These are phyloP conservation scores for Pleurostoma richardsiae DNA, from an alignment of 2,329 filamentous ascomycete genomes.

Conservation along the genomic window DNA sequence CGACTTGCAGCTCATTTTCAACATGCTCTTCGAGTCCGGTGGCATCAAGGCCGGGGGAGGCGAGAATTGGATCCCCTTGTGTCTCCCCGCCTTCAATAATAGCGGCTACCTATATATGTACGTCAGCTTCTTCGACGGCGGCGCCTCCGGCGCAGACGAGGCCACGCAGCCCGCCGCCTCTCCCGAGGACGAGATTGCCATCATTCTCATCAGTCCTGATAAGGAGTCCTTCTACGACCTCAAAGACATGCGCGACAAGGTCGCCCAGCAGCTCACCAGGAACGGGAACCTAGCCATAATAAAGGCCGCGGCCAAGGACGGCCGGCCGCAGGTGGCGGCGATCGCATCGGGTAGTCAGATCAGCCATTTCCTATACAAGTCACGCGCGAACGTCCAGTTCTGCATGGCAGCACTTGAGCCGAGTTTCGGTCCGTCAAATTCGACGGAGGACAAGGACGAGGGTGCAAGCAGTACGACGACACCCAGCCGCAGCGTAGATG, in stretches of 20 bases:
- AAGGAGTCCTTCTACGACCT: constrained; percentile 92
- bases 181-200: constrained; percentile 72
- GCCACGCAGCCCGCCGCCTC: constrained; percentile 51
- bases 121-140: constrained; percentile 82
- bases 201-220: constrained; percentile 86
- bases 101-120: constrained; percentile 98
- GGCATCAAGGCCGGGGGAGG: constrained; percentile 85
- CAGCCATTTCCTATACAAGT: constrained; percentile 95
- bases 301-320: constrained; percentile 61
- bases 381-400: constrained; percentile 90
- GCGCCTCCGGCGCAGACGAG: constrained; percentile 37
- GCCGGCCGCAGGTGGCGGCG: constrained; percentile 67
- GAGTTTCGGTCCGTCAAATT: constrained; percentile 41
- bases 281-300: constrained; percentile 74
- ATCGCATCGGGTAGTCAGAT: constrained; percentile 77
- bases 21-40: constrained; percentile 97
- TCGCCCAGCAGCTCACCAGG: constrained; percentile 65
- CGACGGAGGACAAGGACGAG: constrained; percentile 7
- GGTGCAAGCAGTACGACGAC: background rate
- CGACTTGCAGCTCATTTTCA: constrained; percentile 94
- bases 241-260: constrained; percentile 63
- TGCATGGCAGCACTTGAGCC: constrained; percentile 79
- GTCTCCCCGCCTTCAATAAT: constrained; percentile 94
- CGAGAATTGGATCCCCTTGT: constrained; percentile 96
- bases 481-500: constrained; percentile 14